Conservation (phyloP, 805 yeast genomes). For the Myxozyma neotropica region DNA sequence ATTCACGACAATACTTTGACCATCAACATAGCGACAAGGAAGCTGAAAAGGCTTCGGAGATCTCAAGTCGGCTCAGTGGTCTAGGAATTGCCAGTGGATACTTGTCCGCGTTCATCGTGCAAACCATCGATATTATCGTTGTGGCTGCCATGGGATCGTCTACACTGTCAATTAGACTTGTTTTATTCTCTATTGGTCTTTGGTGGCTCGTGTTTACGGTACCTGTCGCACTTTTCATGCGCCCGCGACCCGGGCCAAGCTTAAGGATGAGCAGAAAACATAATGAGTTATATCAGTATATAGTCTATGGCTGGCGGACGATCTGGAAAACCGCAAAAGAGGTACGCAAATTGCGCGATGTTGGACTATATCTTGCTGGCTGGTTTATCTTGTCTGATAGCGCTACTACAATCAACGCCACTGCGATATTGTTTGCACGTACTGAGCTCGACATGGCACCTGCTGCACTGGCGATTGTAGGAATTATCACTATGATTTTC, state of each 20-base stretch:
- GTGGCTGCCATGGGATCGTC: constrained; percentile 48
- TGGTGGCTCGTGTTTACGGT: constrained; percentile 79
- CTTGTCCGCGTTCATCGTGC: constrained; percentile 67
- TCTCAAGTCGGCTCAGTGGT: constrained; percentile 55
- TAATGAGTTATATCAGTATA: constrained; percentile 41
- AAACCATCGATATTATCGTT: constrained; percentile 52
- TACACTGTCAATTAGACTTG: constrained; percentile 54
- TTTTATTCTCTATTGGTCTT: constrained; percentile 63
- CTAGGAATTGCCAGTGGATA: constrained; percentile 73
- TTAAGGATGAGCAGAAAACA: constrained; percentile 34
- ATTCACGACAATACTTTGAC: constrained; percentile 16
- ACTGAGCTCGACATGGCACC: constrained; percentile 71
- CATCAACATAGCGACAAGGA: constrained; percentile 8
- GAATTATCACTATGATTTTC: constrained; percentile 64
- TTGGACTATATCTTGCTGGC: constrained; percentile 63
- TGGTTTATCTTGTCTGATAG: constrained; percentile 82
- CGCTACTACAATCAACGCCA: constrained; percentile 74
- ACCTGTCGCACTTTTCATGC: constrained; percentile 57
- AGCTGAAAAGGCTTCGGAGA: constrained; percentile 17
- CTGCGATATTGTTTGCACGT: constrained; percentile 75
- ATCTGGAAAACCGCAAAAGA: constrained; percentile 58
- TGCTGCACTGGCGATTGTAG: constrained; percentile 62
- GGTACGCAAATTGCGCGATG: constrained; percentile 63
- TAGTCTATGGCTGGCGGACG: constrained; percentile 65
- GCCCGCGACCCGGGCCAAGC: constrained; percentile 49